These are phyloP conservation scores for Trichoderma aggressivum DNA, from an alignment of 2,329 filamentous ascomycete genomes.

Conservation along the genomic window DNA sequence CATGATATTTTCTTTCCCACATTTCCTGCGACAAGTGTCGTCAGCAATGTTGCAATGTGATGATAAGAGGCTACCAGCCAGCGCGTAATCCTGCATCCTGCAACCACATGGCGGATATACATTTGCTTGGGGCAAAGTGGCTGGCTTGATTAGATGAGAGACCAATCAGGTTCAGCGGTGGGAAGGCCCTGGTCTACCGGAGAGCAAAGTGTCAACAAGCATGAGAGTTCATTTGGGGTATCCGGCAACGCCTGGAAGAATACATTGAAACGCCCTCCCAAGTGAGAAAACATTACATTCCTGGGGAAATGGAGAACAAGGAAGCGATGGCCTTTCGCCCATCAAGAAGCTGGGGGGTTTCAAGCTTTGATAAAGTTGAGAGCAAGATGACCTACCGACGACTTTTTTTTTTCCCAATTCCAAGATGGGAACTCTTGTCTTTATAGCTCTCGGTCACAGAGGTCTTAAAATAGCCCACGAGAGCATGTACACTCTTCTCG, in stretches of 20 bases:
- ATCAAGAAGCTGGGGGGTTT: conserved; percentile 17
- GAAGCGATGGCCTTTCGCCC: conserved; percentile 5
- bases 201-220: conserved; percentile 23
- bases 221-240: conserved; percentile 17
- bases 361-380: conserved; percentile 31
- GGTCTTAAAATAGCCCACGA: conserved; percentile 42
- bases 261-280: conserved; percentile 3
- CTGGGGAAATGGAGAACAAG: not conserved
- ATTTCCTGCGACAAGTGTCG: conserved; percentile 11
- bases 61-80: conserved; percentile 19
- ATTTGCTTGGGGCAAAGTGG: conserved; percentile 22
- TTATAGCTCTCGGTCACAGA: conserved; percentile 47
- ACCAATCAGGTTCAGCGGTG: conserved; percentile 27
- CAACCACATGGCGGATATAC: conserved; percentile 20
- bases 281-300: conserved; percentile 5
- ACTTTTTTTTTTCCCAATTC: conserved; percentile 28
- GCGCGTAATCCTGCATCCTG: conserved; percentile 14
- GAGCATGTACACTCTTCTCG: conserved; percentile 38
- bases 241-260: conserved; percentile 14
- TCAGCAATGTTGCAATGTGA: conserved; percentile 22
- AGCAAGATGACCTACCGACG: conserved; percentile 28
- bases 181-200: conserved; percentile 25
- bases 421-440: conserved; percentile 31
- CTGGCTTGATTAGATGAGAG: conserved; percentile 30
- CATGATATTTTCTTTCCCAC: not conserved